Percentiles rank a stretch among this genome's conserved stretches.
These are phyloP conservation scores for Aspergillus nomiae DNA, from an alignment of 2,329 filamentous ascomycete species.

Conservation along the genomic window DNA sequence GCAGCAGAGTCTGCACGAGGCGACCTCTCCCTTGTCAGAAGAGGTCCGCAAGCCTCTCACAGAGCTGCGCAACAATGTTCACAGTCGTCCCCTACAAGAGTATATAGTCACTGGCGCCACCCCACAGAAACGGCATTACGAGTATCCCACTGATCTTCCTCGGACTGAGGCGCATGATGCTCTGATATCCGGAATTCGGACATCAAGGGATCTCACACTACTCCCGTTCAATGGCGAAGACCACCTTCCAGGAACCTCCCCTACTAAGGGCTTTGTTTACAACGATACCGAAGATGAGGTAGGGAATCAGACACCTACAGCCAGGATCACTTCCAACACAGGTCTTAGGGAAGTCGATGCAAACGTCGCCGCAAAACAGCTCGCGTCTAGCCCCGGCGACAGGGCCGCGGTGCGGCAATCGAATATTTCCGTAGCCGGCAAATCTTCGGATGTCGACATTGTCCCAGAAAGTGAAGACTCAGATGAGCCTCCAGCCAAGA, in stretches of 20 bases:
- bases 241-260: conserved; percentile 36
- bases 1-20: conserved; percentile 59
- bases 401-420: conserved; percentile 14
- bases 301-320: conserved; percentile 33
- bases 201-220: conserved; percentile 36
- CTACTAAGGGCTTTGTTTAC: conserved; percentile 56
- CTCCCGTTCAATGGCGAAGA: conserved; percentile 36
- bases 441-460: conserved; percentile 10
- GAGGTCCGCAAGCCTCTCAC: conserved; percentile 69
- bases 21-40: conserved; percentile 61
- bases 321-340: conserved; percentile 37
- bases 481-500: conserved; percentile 29
- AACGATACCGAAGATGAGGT: conserved; percentile 49
- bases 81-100: conserved; percentile 67
- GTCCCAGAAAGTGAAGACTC: conserved; percentile 25
- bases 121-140: conserved; percentile 77
- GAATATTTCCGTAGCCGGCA: not conserved
- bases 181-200: conserved; percentile 56
- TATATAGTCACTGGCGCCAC: conserved; percentile 86
- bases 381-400: conserved; percentile 23
- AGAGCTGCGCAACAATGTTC: conserved; percentile 70
- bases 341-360: conserved; percentile 56
- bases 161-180: conserved; percentile 67
- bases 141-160: conserved; percentile 77
- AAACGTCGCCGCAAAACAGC: conserved; percentile 45